Evolutionary conservation across 2,329 filamentous ascomycete genomes (phyloP).

Genomic region (Triangularia setosa): DNA sequence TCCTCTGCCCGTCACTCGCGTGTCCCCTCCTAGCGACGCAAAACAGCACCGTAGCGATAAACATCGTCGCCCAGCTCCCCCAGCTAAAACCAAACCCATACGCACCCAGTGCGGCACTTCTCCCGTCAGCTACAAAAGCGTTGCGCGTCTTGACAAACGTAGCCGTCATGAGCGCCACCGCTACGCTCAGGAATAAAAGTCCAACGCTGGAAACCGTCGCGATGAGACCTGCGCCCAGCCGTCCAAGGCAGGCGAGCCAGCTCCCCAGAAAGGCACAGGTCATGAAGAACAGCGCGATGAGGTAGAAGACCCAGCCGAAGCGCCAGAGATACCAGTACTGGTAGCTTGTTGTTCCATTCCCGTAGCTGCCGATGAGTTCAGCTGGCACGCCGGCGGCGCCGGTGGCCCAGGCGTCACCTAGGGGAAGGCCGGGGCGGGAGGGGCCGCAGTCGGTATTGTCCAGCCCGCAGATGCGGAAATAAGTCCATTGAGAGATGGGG

Average conservation of each 20-base stretch:
- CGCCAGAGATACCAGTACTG: slow-evolving; percentile 80
- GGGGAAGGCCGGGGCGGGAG: slow-evolving; percentile 58
- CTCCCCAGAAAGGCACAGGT: slow-evolving; percentile 63
- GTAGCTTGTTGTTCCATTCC: slow-evolving; percentile 49
- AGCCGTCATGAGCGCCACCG: slow-evolving; percentile 70
- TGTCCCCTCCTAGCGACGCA: slow-evolving; percentile 55
- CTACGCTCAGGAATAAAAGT: slow-evolving; percentile 65
- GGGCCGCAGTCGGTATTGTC: slow-evolving; percentile 61
- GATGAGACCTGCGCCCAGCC: slow-evolving; percentile 65
- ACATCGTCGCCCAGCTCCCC: slow-evolving; percentile 63
- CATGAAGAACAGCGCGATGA: slow-evolving; percentile 79
- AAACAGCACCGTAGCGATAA: slow-evolving; percentile 65
- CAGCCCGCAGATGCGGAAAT: slow-evolving; percentile 75
- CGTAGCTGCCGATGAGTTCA: slow-evolving; percentile 50
- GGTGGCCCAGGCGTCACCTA: slow-evolving; percentile 67
- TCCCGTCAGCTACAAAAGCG: slow-evolving; percentile 54
- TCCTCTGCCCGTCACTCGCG: slow-evolving; percentile 5
- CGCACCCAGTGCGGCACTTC: slow-evolving; percentile 56
- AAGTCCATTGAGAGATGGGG: slow-evolving; percentile 76
- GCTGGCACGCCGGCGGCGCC: slow-evolving; percentile 42
- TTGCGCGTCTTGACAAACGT: slow-evolving; percentile 67
- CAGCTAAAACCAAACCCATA: slow-evolving; percentile 76
- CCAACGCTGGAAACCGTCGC: slow-evolving; percentile 55
- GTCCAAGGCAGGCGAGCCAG: slow-evolving; percentile 66
- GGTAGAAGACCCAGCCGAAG: slow-evolving; percentile 88